Conservation (phyloP, 2,329 filamentous ascomycete species). For the Colletotrichum lindemuthianum region DNA sequence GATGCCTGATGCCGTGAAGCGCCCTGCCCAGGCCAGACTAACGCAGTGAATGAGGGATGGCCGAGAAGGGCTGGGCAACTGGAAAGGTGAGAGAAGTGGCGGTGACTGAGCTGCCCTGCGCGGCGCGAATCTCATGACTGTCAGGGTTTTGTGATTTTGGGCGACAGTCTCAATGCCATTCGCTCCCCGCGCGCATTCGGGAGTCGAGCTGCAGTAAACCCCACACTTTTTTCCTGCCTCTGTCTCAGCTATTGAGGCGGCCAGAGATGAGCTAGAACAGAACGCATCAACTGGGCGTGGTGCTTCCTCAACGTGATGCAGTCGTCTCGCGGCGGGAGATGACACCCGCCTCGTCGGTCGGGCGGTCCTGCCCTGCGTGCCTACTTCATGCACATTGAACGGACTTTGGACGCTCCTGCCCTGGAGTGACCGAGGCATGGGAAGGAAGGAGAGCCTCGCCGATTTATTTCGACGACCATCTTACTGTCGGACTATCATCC, state of each 20-base stretch:
- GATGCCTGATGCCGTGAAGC: neutral
- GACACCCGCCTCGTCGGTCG: too few relatives aligned
- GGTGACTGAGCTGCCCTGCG: conserved; percentile 18
- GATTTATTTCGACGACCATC: too few relatives aligned
- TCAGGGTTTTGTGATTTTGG: conserved; percentile 16
- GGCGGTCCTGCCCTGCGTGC: neutral
- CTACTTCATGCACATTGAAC: conserved; percentile 10
- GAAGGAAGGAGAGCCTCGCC: too few relatives aligned
- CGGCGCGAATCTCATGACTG: conserved; percentile 32
- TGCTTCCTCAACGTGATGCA: conserved; percentile 20
- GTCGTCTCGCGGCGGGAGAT: too few relatives aligned
- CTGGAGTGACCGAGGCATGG: too few relatives aligned
- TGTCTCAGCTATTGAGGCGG: conserved; percentile 30
- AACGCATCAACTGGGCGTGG: neutral
- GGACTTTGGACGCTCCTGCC: conserved; percentile 1
- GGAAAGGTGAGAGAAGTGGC: conserved; percentile 19
- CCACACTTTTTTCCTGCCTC: conserved; percentile 25
- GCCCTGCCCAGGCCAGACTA: conserved; percentile 10
- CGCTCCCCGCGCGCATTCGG: conserved; percentile 27
- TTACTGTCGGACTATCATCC: too few relatives aligned
- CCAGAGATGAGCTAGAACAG: conserved; percentile 12
- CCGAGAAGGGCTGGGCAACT: conserved; percentile 1
- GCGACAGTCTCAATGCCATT: conserved; percentile 11
- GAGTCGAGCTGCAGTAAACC: conserved; percentile 2
- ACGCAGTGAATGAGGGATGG: neutral